A percentile compares a stretch with the other conserved stretches of the same genome.
Conservation (phyloP, 768 basidiomycete species). For the Tricholoma sp. region DNA sequence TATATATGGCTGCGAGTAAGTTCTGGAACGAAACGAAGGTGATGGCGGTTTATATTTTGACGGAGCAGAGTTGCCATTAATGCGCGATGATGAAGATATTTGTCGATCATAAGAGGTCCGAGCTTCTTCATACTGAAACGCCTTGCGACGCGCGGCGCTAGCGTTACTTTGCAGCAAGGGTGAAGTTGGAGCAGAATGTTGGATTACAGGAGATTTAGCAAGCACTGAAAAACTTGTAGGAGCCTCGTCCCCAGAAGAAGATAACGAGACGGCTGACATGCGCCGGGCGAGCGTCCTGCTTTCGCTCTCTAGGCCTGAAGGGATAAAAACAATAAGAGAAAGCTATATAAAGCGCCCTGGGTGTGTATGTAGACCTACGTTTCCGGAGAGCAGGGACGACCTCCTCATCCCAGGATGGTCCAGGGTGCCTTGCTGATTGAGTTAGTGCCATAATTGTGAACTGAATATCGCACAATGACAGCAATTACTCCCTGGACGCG, state of each 20-base stretch:
- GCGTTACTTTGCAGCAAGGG: conserved; percentile 19
- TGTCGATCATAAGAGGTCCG: conserved; percentile 13
- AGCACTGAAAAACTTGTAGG: conserved; percentile 15
- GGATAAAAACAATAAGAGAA: background rate
- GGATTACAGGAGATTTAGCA: conserved; percentile 6
- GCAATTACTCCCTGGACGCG: background rate
- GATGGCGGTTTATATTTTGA: conserved; percentile 25
- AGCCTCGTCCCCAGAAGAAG: conserved; percentile 49
- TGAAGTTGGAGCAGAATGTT: conserved; percentile 4
- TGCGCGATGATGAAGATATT: conserved; percentile 18
- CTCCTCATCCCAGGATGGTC: conserved; percentile 73
- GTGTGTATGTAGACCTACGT: conserved; percentile 40
- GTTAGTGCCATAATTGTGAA: conserved; percentile 33
- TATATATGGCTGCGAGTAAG: conserved; percentile 57
- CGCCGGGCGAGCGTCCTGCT: conserved; percentile 73
- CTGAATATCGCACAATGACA: background rate
- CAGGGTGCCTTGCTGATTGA: conserved; percentile 35
- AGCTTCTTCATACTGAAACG: conserved; percentile 9
- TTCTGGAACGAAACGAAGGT: conserved; percentile 44
- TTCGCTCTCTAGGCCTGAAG: conserved; percentile 77
- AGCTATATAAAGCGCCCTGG: conserved; percentile 8
- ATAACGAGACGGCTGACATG: conserved; percentile 69
- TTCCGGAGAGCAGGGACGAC: conserved; percentile 80
- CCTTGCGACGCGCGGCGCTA: conserved; percentile 8
- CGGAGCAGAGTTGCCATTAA: conserved; percentile 26